Evolutionary conservation across 192 early-diverging fungal genomes (phyloP).

Genomic region (Haplosporangium gracile): DNA sequence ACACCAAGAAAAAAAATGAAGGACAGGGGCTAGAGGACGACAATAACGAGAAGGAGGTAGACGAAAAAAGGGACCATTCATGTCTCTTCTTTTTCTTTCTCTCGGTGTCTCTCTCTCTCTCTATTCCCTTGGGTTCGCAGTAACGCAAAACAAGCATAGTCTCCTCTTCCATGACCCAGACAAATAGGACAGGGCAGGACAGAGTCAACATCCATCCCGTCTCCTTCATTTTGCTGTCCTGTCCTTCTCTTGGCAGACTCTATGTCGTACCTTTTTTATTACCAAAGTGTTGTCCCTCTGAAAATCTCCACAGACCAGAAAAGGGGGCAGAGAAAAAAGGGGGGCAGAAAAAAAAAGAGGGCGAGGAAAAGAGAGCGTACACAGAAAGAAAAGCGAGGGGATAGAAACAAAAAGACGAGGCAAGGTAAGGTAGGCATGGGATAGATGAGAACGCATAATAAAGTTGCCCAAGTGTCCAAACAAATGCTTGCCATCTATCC

Average conservation of each 20-base stretch:
- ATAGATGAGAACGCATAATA: conserved; percentile 2
- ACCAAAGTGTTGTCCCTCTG: background rate
- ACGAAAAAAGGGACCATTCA: conserved; percentile 12
- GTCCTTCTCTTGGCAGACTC: background rate
- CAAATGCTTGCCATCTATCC: background rate
- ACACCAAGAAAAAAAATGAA: background rate
- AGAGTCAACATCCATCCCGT: background rate
- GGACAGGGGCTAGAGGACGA: conserved; percentile 1
- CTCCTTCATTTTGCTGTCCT: background rate
- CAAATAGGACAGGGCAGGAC: background rate
- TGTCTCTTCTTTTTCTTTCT: background rate
- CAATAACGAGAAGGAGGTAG: background rate
- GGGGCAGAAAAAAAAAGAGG: background rate
- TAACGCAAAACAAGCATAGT: background rate
- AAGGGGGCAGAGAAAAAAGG: no score
- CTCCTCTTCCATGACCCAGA: no score
- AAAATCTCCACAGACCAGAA: background rate
- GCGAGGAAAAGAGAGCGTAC: conserved; percentile 1
- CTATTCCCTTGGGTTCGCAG: conserved; percentile 1
- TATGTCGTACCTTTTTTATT: background rate
- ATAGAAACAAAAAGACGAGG: background rate
- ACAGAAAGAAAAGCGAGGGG: background rate
- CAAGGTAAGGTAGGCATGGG: background rate
- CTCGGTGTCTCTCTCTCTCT: background rate
- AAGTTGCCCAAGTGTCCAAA: conserved; percentile 1